Evolutionary conservation across 2,329 filamentous ascomycete genomes (phyloP), one percentile per base, ranked within the genome.

Genomic region (Cordyceps javanica): DNA sequence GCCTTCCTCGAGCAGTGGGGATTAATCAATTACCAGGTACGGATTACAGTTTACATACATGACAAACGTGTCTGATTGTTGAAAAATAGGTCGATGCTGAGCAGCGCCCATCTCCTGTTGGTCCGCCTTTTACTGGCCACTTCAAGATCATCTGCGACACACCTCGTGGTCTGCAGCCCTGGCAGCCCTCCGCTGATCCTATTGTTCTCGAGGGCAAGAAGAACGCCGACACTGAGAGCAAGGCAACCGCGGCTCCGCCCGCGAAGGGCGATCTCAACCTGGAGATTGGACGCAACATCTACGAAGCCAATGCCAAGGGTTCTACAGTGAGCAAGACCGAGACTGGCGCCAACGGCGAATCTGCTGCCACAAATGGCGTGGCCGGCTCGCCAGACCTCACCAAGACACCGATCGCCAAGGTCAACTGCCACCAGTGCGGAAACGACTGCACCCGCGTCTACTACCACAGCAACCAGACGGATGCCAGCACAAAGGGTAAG

Each of bases 1-100:
- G 89, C 91, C 16, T 99, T 99, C 75, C 81, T 99, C 36, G 94
- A 99, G 75, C 93, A 97, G 71, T 99, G 94, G 94, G 94, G 94
- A 8, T 78, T 99, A 67, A 97, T 99, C 72, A 99, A 99, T 75
- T 99, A 99, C 70, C 94, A 99, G 80, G 93, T 96, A 80, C 45
- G 59, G 60, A 9, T 44, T 23, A 41, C 2, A 23, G 9, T 6
- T n/a, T 49, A 38, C 16, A 28, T 26, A 23, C 2, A 32, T 16
- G 13, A 3, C 3, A 1, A 8, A 25, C 9, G 34, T 11, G 19
- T 4, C 11, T 44, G 7, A 9, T 39, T 54, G 13, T 44, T 13
- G 26, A 3, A 25, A 42, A 10, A 25, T 14, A 97, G 93, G 93
- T 99, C 67, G 94, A 99, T 73, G 90, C 93, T 30, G 93, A 97